Evolutionary conservation across 352 stramenopile species (phyloP).

Genomic region (Pythium rishiriense): DNA sequence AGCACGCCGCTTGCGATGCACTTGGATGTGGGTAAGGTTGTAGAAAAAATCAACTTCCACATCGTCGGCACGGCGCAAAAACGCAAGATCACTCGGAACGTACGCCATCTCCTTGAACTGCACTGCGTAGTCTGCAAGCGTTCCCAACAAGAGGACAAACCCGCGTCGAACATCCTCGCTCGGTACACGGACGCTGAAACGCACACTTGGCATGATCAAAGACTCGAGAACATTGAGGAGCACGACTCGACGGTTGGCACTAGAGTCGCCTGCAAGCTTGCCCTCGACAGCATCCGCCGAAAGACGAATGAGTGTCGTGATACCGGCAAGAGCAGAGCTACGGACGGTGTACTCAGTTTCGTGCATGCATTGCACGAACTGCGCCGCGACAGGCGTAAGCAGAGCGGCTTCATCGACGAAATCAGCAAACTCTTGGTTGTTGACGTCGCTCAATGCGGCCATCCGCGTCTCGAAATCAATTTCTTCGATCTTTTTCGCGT

Average conservation of each 20-base stretch:
- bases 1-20: conserved; percentile 93
- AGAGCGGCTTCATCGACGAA: conserved; percentile 61
- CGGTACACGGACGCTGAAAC: conserved; percentile 74
- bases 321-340: conserved; percentile 56
- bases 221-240: conserved; percentile 83
- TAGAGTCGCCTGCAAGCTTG: conserved; percentile 26
- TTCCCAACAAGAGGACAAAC: conserved; percentile 85
- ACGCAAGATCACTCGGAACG: conserved; percentile 63
- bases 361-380: conserved; percentile 85
- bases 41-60: conserved; percentile 98
- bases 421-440: conserved; percentile 57
- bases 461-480: conserved; percentile 83
- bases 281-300: conserved; percentile 31
- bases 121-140: conserved; percentile 51
- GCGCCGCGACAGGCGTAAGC: conserved; percentile 74
- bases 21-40: conserved; percentile 98
- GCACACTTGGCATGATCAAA: conserved; percentile 87
- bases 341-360: conserved; percentile 84
- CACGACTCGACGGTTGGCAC: conserved; percentile 19
- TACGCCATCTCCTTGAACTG: conserved; percentile 46
- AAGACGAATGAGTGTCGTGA: conserved; percentile 59
- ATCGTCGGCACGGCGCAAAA: conserved; percentile 82
- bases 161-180: conserved; percentile 79
- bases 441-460: conserved; percentile 69
- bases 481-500: conserved; percentile 80